These are phyloP conservation scores for Auxenochlorella pyrenoidosa DNA, from an alignment of 139 green algal genomes.

Conservation along the genomic window DNA sequence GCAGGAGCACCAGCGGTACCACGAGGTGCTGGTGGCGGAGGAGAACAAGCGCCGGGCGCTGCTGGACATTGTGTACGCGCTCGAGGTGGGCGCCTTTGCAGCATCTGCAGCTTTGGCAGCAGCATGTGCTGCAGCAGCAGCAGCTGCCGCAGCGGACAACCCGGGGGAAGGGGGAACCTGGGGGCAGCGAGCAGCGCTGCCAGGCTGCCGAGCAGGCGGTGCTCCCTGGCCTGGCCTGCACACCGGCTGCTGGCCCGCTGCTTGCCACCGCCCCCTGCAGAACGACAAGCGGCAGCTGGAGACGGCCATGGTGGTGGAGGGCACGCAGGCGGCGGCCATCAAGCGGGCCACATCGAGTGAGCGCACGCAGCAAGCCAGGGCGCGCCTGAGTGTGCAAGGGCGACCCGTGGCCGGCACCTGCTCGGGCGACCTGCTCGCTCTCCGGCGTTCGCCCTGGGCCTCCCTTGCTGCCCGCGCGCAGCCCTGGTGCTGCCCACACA, in stretches of 20 bases:
- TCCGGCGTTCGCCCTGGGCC: too few species aligned
- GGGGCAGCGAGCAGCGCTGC: too few species aligned
- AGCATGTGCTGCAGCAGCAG: background rate
- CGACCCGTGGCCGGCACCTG: background rate
- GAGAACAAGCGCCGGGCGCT: conserved; percentile 64
- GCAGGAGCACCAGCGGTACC: conserved; percentile 56
- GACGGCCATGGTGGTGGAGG: conserved; percentile 69
- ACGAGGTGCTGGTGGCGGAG: conserved; percentile 58
- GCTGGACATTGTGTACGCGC: conserved; percentile 57
- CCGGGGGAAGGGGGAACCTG: too few species aligned
- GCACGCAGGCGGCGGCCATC: conserved; percentile 18
- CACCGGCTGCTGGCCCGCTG: too few species aligned
- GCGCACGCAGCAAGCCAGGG: background rate
- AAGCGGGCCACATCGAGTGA: background rate
- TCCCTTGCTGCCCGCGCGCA: too few species aligned
- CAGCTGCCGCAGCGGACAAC: background rate
- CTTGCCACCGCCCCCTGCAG: background rate
- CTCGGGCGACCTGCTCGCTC: too few species aligned
- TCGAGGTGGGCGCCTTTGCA: conserved; percentile 56
- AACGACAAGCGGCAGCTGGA: conserved; percentile 59
- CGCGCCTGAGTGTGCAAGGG: too few species aligned
- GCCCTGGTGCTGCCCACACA: too few species aligned
- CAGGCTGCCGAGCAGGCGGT: too few species aligned
- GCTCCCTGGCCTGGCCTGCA: too few species aligned
- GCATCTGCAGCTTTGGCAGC: background rate